phyloP scores from a whole-genome alignment of 352 stramenopile genomes.

The Phytophthora kernoviae region DNA sequence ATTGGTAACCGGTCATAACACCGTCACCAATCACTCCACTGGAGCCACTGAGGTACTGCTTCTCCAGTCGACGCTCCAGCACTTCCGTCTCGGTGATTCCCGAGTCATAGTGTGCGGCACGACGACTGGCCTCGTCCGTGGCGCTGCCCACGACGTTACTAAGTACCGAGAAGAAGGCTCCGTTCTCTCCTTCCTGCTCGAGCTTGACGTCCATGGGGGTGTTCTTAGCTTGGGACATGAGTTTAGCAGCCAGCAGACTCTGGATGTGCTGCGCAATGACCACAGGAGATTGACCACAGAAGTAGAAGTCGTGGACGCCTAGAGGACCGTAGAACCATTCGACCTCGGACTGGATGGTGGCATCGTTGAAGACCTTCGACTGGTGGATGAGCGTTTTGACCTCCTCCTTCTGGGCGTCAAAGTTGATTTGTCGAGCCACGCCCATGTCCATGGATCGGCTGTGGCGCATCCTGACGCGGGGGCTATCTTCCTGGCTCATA shows the following conservation, averaged over 20 bases:
- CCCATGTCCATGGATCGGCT: slow-evolving; percentile 69
- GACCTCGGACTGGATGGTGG: slow-evolving; percentile 66
- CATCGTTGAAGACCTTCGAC: slow-evolving; percentile 64
- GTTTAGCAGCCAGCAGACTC: slow-evolving; percentile 79
- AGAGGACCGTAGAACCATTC: slow-evolving; percentile 86
- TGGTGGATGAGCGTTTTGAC: slow-evolving; percentile 62
- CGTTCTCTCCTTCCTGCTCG: slow-evolving; percentile 69
- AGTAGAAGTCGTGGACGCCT: slow-evolving; percentile 87
- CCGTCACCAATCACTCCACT: slow-evolving; percentile 77
- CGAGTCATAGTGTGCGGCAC: slow-evolving; percentile 50
- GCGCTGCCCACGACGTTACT: slow-evolving; percentile 81
- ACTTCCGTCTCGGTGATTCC: slow-evolving; percentile 73
- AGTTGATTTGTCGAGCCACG: slow-evolving; percentile 56
- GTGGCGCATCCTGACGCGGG: slow-evolving; percentile 38
- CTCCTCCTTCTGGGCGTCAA: slow-evolving; percentile 68
- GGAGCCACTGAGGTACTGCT: slow-evolving; percentile 77
- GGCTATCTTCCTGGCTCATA: slow-evolving; percentile 38
- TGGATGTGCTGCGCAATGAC: slow-evolving; percentile 83
- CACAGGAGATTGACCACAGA: slow-evolving; percentile 59
- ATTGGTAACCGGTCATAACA: slow-evolving; percentile 81
- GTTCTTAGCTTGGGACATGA: slow-evolving; percentile 82
- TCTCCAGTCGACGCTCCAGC: slow-evolving; percentile 78
- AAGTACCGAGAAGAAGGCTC: slow-evolving; percentile 82
- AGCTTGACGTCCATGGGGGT: slow-evolving; percentile 81
- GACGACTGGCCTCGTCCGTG: slow-evolving; percentile 47